Evolutionary conservation across 768 basidiomycete genomes (phyloP), one percentile per base, ranked within the genome.

Genomic region (Rickenella mellea): DNA sequence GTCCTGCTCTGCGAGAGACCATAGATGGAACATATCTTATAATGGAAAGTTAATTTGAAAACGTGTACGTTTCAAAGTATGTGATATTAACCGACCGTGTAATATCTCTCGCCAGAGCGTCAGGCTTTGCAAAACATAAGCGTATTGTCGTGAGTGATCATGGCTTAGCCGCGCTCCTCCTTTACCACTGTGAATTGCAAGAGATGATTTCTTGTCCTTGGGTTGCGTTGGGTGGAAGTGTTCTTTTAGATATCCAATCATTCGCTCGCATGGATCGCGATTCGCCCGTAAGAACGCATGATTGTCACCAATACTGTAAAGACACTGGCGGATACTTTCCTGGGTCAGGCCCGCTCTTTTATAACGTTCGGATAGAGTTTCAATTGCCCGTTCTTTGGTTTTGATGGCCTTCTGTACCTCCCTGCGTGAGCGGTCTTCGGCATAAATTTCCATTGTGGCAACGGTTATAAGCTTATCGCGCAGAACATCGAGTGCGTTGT

Each of bases 301-400:
- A 53, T 91, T 91, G 59, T 91, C 88, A 2, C 88, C 88, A 39
- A 91, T 89, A 51, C 82, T 85, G 57, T 90, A 91, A 39, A 91
- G 59, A 54, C 86, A 89, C 54, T 88, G 83, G 24, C 80, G 72
- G 8, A 87, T 64, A 36, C 69, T 62, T 54, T 90, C 87, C 48
- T 78, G 78, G 10, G 68, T 63, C 15, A 87, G 68, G 5, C 70
- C 73, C 14, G 68, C 63, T 15, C 71, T 68, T 22, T 73, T 66
- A 53, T 87, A 88, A 27, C 73, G 76, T 17, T 66, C 40, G 1
- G 87, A 73, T 2, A 91, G 74, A 0, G 67, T 67, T 59, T 89
- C 88, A 46, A 91, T 86, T 10, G 88, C 88, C 9, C 80, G 79
- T 55, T 91, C 88, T 56, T 91, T 91, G 54, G 60, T 68, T 55